A percentile compares a stretch with the other conserved stretches of the same genome.
phyloP scores from a whole-genome alignment of 2,329 filamentous ascomycete species.

The Alternaria sp. region DNA sequence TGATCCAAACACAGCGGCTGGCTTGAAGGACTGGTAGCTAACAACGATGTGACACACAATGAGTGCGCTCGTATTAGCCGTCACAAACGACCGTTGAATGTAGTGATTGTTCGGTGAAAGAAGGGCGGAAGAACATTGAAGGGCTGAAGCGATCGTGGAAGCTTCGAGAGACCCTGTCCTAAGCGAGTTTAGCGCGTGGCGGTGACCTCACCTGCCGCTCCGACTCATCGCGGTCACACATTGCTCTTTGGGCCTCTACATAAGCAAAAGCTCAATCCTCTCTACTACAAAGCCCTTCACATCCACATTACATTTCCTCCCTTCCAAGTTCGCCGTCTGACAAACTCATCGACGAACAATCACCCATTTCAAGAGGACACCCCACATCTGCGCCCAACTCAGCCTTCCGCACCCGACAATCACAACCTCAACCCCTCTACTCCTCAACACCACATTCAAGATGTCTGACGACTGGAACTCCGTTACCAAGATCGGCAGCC shows the following conservation, averaged over 20 bases:
- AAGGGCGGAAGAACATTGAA: conserved; percentile 15
- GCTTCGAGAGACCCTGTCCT: conserved; percentile 22
- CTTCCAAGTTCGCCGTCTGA: conserved; percentile 2
- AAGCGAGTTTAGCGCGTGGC: conserved; percentile 26
- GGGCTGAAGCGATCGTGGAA: conserved; percentile 23
- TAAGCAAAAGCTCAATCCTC: conserved; percentile 16
- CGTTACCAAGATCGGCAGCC: conserved; percentile 93
- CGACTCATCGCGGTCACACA: conserved; percentile 24
- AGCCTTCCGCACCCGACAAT: conserved; percentile 13
- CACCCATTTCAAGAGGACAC: conserved; percentile 15
- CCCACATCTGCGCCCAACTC: conserved; percentile 16
- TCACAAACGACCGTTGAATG: neutral
- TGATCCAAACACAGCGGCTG: neutral
- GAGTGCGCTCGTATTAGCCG: conserved; percentile 11
- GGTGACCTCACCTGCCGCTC: conserved; percentile 27
- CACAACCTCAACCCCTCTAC: conserved; percentile 2
- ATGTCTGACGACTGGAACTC: conserved; percentile 86
- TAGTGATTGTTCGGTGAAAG: conserved; percentile 6
- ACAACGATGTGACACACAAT: neutral
- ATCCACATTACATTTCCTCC: neutral
- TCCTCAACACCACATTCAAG: conserved; percentile 27
- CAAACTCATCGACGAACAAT: conserved; percentile 12
- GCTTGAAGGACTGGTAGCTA: neutral
- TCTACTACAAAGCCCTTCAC: conserved; percentile 2
- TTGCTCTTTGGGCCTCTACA: conserved; percentile 17